Percentiles rank a stretch among this genome's conserved stretches.
phyloP scores from a whole-genome alignment of 2,329 filamentous ascomycete genomes.

The Ascochyta clinopodiicola region DNA sequence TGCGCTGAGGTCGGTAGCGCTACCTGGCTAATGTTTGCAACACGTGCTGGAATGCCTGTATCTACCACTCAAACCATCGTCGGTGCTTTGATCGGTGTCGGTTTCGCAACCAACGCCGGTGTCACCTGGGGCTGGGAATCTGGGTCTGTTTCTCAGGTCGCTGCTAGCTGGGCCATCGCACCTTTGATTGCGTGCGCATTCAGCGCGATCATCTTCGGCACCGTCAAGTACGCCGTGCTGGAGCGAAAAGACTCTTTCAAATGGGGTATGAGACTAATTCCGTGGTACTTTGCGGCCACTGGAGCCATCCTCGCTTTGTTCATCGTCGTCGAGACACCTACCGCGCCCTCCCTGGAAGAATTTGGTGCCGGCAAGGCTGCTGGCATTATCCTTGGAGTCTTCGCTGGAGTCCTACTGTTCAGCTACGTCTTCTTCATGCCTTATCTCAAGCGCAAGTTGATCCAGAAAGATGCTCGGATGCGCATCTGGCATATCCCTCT shows the following conservation, averaged over 20 bases:
- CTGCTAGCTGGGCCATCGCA: conserved; percentile 58
- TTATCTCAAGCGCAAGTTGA: conserved; percentile 37
- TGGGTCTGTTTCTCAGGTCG: conserved; percentile 41
- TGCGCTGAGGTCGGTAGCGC: conserved; percentile 63
- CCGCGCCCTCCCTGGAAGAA: conserved; percentile 36
- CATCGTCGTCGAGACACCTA: conserved; percentile 60
- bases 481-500: conserved; percentile 35
- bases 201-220: conserved; percentile 57
- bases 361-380: conserved; percentile 39
- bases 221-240: conserved; percentile 59
- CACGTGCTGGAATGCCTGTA: conserved; percentile 61
- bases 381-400: conserved; percentile 38
- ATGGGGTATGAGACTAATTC: conserved; percentile 57
- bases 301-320: conserved; percentile 62
- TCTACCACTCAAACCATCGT: conserved; percentile 69
- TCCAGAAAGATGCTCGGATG: conserved; percentile 34
- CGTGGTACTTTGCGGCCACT: conserved; percentile 58
- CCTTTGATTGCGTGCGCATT: conserved; percentile 57
- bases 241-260: conserved; percentile 58
- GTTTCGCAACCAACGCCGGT: conserved; percentile 53
- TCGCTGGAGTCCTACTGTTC: conserved; percentile 29
- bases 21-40: conserved; percentile 64
- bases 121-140: conserved; percentile 36
- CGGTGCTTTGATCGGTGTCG: conserved; percentile 66
- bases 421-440: conserved; percentile 39